Base-by-base conservation (phyloP, 1,284 basidiomycete genomes). In the Pisolithus thermaeus region DNA sequence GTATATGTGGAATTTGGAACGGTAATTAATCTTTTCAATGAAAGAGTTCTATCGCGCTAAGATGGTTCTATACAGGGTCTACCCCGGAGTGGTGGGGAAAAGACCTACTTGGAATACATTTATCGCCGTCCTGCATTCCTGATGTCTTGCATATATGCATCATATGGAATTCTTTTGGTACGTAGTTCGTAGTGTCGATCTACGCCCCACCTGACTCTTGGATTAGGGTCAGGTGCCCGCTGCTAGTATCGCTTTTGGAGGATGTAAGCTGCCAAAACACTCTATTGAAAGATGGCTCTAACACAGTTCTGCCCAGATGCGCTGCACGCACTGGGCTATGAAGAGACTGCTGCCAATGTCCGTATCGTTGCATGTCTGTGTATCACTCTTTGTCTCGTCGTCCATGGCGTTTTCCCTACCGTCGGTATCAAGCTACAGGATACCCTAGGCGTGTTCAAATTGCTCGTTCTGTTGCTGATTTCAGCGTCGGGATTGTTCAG, bases 1-100 rank as follows among this genome's bases (percentile, higher is more conserved):
- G 87, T 90, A 8, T 90, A 84, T 58, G 73, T 88, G 8, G 87
- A 88, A 59, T 75, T 86, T 18, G 87, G 87, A 32, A 85, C 84
- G 16, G 83, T 85, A 55, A 66, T 78, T 58, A 44, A 49, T 16
- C 12, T 11, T 30, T 20, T 37, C 12, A 14, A n/a, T 16, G n/a
- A 49, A 37, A 16, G 18, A 27, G 30, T 12, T 36, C 23, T 18
- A 16, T 14, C 45, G 11, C 28, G 25, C 40, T 42, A 8, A 41
- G 35, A 7, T 41, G 6, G 12, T 35, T 3, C 40, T 44, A 4
- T 39, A 25, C 25, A 85, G 83, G 83, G 78, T 16, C 69, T 87
- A 5, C 87, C 86, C 4, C 72, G 79, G 3, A 87, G 76, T 52
- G 87, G 87, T 2, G 87, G 83, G 16, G 87, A 90, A 70, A 87